phyloP scores from a whole-genome alignment of 78 protist species.

The Dictyostelium purpureum region DNA sequence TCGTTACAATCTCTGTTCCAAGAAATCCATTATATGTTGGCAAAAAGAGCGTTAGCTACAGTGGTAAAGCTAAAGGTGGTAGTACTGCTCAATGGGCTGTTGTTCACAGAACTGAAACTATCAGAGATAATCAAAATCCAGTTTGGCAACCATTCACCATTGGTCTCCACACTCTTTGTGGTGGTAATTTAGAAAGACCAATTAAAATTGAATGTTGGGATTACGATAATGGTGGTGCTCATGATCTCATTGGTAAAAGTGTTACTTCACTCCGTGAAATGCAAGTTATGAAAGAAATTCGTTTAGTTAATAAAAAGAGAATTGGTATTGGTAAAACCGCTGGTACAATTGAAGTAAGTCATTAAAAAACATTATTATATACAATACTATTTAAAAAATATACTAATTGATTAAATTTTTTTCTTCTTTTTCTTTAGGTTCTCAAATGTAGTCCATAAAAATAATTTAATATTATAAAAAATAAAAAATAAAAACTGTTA shows the following conservation, averaged over 20 bases:
- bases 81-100: slow-evolving; percentile 43
- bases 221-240: slow-evolving; percentile 49
- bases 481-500: too few relatives aligned
- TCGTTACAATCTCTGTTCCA: slow-evolving; percentile 63
- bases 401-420: too few relatives aligned
- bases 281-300: slow-evolving; percentile 62
- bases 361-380: too few relatives aligned
- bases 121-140: slow-evolving; percentile 60
- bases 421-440: too few relatives aligned
- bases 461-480: too few relatives aligned
- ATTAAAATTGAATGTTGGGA: slow-evolving; percentile 49
- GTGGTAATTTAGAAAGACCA: slow-evolving; percentile 72
- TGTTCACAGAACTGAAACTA: slow-evolving; percentile 54
- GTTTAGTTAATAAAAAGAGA: slow-evolving; percentile 57
- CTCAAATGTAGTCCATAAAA: too few relatives aligned
- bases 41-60: background rate
- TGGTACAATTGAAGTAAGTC: slow-evolving; percentile 44
- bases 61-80: slow-evolving; percentile 50
- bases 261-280: slow-evolving; percentile 50
- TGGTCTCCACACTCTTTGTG: slow-evolving; percentile 24
- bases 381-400: too few relatives aligned
- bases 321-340: slow-evolving; percentile 48
- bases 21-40: slow-evolving; percentile 30
- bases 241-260: slow-evolving; percentile 50
- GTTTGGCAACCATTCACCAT: slow-evolving; percentile 41